Conservation (phyloP, 73 alveolate species). For the Paramecium sonneborni region DNA sequence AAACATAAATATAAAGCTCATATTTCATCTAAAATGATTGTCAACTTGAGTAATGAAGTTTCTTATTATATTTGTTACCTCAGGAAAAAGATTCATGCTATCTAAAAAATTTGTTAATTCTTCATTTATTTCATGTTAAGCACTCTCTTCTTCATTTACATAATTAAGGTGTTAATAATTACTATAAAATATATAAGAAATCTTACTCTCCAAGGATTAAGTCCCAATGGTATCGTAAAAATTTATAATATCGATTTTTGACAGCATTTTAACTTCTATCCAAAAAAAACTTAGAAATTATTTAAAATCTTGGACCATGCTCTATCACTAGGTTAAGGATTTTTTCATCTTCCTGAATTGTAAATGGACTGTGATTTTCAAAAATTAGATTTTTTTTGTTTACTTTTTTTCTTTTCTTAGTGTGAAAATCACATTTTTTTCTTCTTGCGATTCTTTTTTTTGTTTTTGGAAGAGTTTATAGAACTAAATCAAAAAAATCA, state of each 20-base stretch:
- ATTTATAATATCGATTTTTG: not conserved
- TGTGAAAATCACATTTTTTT: slow-evolving; percentile 7
- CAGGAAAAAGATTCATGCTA: not conserved
- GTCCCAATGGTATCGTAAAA: not conserved
- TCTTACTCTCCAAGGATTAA: not conserved
- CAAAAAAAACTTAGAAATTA: not conserved
- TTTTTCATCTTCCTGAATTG: not conserved
- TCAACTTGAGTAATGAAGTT: not conserved
- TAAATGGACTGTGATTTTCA: not conserved
- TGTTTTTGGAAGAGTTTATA: not conserved
- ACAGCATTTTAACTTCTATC: slow-evolving; percentile 23
- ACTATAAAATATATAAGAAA: not conserved
- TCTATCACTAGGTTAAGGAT: not conserved
- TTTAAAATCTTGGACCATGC: not conserved
- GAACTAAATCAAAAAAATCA: not conserved
- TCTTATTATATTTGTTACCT: not conserved
- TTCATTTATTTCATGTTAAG: not conserved
- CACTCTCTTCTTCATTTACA: not conserved
- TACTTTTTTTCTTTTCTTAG: not conserved
- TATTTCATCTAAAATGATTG: not conserved
- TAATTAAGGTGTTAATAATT: not conserved
- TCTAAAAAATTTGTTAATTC: not conserved
- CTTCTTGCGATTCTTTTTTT: not conserved
- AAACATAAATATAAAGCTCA: not conserved
- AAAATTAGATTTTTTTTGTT: not conserved